Evolutionary conservation across 805 yeast species (phyloP).

Genomic region (Cyberlindnera xylosilytica): DNA sequence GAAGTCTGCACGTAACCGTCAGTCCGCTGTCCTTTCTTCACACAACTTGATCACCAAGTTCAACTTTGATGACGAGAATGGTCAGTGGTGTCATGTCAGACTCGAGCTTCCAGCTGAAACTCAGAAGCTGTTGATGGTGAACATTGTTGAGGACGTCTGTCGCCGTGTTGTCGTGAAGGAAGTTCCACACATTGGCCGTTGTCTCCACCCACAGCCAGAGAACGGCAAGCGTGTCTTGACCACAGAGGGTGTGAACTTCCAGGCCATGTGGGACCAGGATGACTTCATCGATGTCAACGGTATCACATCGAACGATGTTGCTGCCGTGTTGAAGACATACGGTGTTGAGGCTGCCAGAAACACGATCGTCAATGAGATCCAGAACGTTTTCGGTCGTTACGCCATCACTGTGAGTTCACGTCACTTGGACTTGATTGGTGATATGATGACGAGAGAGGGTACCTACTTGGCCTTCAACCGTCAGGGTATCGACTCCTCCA

Average conservation of each 20-base stretch:
- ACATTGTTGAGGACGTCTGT: slow-evolving; percentile 90
- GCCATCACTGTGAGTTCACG: slow-evolving; percentile 91
- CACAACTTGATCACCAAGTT: slow-evolving; percentile 74
- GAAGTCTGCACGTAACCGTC: slow-evolving; percentile 75
- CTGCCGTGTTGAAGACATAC: slow-evolving; percentile 83
- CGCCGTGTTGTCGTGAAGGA: slow-evolving; percentile 90
- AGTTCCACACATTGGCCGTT: slow-evolving; percentile 86
- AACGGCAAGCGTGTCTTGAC: slow-evolving; percentile 73
- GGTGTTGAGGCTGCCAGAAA: slow-evolving; percentile 99
- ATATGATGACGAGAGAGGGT: slow-evolving; percentile 99
- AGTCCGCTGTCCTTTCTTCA: slow-evolving; percentile 70
- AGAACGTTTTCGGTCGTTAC: slow-evolving; percentile 92
- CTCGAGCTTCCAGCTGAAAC: slow-evolving; percentile 80
- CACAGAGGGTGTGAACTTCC: slow-evolving; percentile 98
- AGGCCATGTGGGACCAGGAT: slow-evolving; percentile 97
- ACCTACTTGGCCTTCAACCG: slow-evolving; percentile 94
- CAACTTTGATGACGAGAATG: slow-evolving; percentile 84
- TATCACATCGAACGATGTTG: slow-evolving; percentile 88
- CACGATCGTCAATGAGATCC: slow-evolving; percentile 93
- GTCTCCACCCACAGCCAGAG: slow-evolving; percentile 76
- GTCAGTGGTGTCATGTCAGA: slow-evolving; percentile 91
- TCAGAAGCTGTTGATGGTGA: slow-evolving; percentile 94
- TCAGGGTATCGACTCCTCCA: slow-evolving; percentile 94
- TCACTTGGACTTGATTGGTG: slow-evolving; percentile 95
- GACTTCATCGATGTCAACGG: slow-evolving; percentile 88